Evolutionary conservation across 2,329 filamentous ascomycete genomes (phyloP).

Genomic region (Ophiocordyceps camponoti-saundersi): DNA sequence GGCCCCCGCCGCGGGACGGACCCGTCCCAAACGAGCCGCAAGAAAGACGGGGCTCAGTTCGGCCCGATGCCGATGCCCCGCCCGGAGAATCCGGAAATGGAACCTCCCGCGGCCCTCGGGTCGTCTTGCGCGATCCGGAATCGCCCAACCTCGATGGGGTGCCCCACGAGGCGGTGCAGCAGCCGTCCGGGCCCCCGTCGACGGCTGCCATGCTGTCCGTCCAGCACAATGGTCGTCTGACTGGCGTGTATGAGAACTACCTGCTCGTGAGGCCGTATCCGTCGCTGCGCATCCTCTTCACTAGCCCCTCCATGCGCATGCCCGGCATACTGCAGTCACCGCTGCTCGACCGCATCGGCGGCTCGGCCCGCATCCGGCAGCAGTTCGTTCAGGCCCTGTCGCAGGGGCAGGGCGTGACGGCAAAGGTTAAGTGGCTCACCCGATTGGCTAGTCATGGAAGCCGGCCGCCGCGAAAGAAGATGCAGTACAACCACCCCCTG

Average conservation of each 20-base stretch:
- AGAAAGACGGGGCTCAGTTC: neutral
- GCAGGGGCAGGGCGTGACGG: slow-evolving; percentile 54
- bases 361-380: slow-evolving; percentile 27
- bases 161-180: neutral
- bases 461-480: slow-evolving; percentile 2
- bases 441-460: neutral
- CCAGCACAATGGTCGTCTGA: slow-evolving; percentile 10
- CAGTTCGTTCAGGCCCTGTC: slow-evolving; percentile 40
- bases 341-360: slow-evolving; percentile 36
- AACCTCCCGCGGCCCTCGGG: slow-evolving; percentile 3
- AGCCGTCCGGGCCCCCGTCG: neutral
- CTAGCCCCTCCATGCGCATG: slow-evolving; percentile 47
- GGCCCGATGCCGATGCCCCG: neutral
- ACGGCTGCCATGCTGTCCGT: slow-evolving; percentile 1
- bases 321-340: slow-evolving; percentile 49
- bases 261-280: slow-evolving; percentile 50
- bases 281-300: slow-evolving; percentile 49
- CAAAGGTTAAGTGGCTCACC: slow-evolving; percentile 33
- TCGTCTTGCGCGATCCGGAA: slow-evolving; percentile 4
- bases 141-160: neutral
- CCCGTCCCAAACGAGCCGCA: neutral
- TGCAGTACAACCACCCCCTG: slow-evolving; percentile 26
- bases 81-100: neutral
- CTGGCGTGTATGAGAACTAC: slow-evolving; percentile 32
- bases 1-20: slow-evolving; percentile 8